Conservation (phyloP, 1,284 basidiomycete species). For the Leccinum subatratum region DNA sequence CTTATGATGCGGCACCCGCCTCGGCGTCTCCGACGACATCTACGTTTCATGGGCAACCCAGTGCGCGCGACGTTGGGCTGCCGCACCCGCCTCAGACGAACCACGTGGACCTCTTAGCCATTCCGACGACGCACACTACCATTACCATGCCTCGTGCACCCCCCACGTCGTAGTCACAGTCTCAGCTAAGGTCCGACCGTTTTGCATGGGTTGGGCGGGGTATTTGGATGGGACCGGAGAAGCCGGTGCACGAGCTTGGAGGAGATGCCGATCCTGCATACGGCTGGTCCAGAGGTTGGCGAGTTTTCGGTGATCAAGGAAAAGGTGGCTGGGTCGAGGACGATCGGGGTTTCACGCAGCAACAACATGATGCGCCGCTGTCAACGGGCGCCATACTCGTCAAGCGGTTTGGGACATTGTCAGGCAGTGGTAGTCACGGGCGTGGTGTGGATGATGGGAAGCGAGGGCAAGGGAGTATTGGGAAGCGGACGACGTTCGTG, state of each 20-base stretch:
- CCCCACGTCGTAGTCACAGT: slow-evolving; percentile 67
- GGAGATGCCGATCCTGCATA: slow-evolving; percentile 42
- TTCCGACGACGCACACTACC: slow-evolving; percentile 35
- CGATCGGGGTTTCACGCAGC: slow-evolving; percentile 13
- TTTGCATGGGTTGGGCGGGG: slow-evolving; percentile 37
- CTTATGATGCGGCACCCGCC: slow-evolving; percentile 56
- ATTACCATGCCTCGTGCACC: slow-evolving; percentile 61
- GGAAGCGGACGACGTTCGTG: slow-evolving; percentile 50
- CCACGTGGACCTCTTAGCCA: slow-evolving; percentile 36
- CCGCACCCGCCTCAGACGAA: slow-evolving; percentile 22
- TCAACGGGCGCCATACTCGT: slow-evolving; percentile 65
- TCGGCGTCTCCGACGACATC: slow-evolving; percentile 50
- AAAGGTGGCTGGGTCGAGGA: slow-evolving; percentile 32
- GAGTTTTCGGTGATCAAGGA: slow-evolving; percentile 42
- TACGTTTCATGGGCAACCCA: slow-evolving; percentile 54
- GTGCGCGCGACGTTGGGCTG: slow-evolving; percentile 48
- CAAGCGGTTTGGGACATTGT: slow-evolving; percentile 66
- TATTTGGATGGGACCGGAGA: slow-evolving; percentile 43
- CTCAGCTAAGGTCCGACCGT: slow-evolving; percentile 65
- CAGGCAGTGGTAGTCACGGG: slow-evolving; percentile 31
- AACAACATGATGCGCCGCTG: slow-evolving; percentile 34
- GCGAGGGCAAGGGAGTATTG: slow-evolving; percentile 35
- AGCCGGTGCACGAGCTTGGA: slow-evolving; percentile 40
- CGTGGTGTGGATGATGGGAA: slow-evolving; percentile 38
- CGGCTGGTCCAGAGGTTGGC: slow-evolving; percentile 54